A percentile compares a stretch with the other conserved stretches of the same genome.
phyloP scores from a whole-genome alignment of 2,329 filamentous ascomycete species.

The Penicillium concentricum region DNA sequence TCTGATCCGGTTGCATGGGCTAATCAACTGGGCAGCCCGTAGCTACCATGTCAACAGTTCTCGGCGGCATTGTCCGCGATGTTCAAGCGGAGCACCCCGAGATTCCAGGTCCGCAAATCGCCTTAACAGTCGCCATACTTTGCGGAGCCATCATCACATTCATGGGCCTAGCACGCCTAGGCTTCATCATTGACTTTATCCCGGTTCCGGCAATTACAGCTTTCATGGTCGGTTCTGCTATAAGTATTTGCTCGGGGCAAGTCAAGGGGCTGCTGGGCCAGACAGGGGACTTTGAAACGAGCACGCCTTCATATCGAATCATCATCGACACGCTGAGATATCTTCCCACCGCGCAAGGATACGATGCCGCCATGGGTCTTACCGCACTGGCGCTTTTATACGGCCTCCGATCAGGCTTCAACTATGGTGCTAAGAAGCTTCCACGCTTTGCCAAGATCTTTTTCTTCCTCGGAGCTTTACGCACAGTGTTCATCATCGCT shows the following conservation, averaged over 20 bases:
- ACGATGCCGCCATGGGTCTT: constrained; percentile 79
- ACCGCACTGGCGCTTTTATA: constrained; percentile 75
- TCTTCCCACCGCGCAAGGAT: constrained; percentile 60
- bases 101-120: constrained; percentile 63
- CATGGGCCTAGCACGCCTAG: constrained; percentile 73
- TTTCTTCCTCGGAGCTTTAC: constrained; percentile 83
- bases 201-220: constrained; percentile 8
- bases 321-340: constrained; percentile 75
- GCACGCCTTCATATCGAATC: constrained; percentile 73
- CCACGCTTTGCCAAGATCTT: constrained; percentile 67
- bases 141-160: constrained; percentile 70
- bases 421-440: constrained; percentile 61
- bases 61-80: constrained; percentile 72
- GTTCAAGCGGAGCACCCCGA: constrained; percentile 55
- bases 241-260: constrained; percentile 8
- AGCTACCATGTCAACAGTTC: constrained; percentile 85
- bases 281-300: constrained; percentile 60
- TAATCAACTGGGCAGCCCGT: constrained; percentile 62
- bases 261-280: constrained; percentile 49
- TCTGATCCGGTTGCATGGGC: background rate
- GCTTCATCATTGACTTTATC: constrained; percentile 36
- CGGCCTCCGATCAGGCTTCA: constrained; percentile 64
- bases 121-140: constrained; percentile 72
- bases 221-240: constrained; percentile 12
- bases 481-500: constrained; percentile 86